Evolutionary conservation across 108 stramenopile genomes (phyloP).

Genomic region (Fistulifera solaris): DNA sequence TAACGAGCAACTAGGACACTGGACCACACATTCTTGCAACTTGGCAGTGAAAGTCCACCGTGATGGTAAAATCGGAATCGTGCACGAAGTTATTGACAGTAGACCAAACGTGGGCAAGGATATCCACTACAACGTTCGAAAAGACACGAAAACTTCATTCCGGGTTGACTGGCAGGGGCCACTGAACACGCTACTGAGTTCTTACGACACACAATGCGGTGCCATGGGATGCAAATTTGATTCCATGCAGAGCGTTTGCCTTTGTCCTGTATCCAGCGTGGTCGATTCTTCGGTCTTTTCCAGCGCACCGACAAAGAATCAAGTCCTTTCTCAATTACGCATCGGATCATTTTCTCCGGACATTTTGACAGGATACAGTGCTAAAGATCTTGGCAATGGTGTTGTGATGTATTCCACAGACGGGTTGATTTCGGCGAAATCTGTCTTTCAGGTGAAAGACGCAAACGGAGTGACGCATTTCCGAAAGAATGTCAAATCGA

Average conservation of each 20-base stretch:
- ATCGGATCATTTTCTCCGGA: constrained; percentile 26
- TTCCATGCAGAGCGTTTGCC: not conserved
- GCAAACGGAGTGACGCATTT: constrained; percentile 9
- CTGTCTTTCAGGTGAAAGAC: constrained; percentile 39
- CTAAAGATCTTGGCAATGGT: constrained; percentile 11
- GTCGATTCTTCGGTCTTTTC: constrained; percentile 24
- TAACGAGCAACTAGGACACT: constrained; percentile 3
- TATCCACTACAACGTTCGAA: not conserved
- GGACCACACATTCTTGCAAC: constrained; percentile 37
- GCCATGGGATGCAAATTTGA: constrained; percentile 3
- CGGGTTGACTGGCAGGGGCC: constrained; percentile 18
- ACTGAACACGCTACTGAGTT: not conserved
- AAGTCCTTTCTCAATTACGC: constrained; percentile 10
- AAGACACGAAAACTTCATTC: constrained; percentile 23
- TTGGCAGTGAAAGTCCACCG: constrained; percentile 40
- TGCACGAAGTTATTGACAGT: constrained; percentile 19
- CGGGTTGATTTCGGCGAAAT: constrained; percentile 14
- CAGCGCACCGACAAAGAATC: not conserved
- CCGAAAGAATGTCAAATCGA: constrained; percentile 23
- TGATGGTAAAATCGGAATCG: constrained; percentile 42
- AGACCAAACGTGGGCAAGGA: not conserved
- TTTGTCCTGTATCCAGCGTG: constrained; percentile 28
- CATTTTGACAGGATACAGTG: constrained; percentile 3
- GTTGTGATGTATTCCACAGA: constrained; percentile 8
- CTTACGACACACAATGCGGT: not conserved